Evolutionary conservation across 495 filamentous ascomycete genomes (phyloP).

Genomic region (Tuber indicum): DNA sequence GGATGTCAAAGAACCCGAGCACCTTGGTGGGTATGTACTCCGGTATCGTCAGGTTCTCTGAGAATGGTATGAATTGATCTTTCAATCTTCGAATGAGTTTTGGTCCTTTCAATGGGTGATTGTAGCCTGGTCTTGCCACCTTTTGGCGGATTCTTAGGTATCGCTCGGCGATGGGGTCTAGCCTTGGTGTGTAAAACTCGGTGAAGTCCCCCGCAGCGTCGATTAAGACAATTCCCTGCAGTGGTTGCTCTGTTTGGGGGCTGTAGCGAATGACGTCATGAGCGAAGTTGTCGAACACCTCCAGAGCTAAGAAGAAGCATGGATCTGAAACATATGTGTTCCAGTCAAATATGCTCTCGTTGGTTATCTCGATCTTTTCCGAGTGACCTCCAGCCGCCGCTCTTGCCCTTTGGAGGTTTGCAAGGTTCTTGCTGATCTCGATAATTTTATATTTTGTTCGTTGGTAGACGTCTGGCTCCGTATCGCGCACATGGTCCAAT

Average conservation of each 20-base stretch:
- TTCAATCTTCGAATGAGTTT: conserved; percentile 54
- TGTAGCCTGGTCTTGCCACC: conserved; percentile 51
- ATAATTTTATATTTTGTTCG: conserved; percentile 93
- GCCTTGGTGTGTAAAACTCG: conserved; percentile 72
- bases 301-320: conserved; percentile 96
- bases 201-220: conserved; percentile 81
- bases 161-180: conserved; percentile 76
- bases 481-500: conserved; percentile 87
- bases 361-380: conserved; percentile 85
- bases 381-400: conserved; percentile 65
- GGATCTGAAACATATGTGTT: conserved; percentile 72
- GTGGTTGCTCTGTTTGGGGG: conserved; percentile 60
- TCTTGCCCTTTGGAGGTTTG: conserved; percentile 57
- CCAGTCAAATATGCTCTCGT: conserved; percentile 94
- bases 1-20: conserved; percentile 92
- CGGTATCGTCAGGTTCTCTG: conserved; percentile 64
- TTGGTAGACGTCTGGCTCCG: conserved; percentile 84
- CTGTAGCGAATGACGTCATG: conserved; percentile 93
- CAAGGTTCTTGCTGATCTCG: conserved; percentile 79
- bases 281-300: conserved; percentile 97
- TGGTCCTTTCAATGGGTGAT: conserved; percentile 52
- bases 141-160: conserved; percentile 72
- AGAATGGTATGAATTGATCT: conserved; percentile 55
- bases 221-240: conserved; percentile 83
- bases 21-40: conserved; percentile 92